A percentile compares a stretch with the other conserved stretches of the same genome.
phyloP scores from a whole-genome alignment of 164 flowering plant species.

The Aristolochia californica region DNA sequence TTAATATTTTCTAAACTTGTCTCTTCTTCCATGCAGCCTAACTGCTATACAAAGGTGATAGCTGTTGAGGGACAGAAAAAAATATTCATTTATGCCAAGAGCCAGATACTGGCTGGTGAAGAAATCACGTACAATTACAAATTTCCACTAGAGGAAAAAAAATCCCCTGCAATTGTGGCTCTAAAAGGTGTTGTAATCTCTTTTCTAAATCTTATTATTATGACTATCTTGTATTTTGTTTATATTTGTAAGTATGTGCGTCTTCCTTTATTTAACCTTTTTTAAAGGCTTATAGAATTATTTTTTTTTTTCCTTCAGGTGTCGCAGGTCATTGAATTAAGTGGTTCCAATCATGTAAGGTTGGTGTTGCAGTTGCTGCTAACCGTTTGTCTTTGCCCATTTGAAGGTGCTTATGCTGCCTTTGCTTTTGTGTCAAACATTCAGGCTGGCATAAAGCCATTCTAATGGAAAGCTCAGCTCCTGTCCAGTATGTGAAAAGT shows the following conservation, averaged over 20 bases:
- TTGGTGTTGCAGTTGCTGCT: background rate
- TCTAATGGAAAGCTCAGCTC: too few relatives aligned
- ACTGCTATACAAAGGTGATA: constrained; percentile 93
- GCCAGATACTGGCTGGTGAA: constrained; percentile 85
- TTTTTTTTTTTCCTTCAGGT: constrained; percentile 28
- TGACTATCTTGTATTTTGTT: background rate
- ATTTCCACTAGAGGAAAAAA: constrained; percentile 96
- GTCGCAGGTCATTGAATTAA: constrained; percentile 77
- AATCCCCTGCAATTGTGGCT: constrained; percentile 95
- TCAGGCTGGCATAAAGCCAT: too few relatives aligned
- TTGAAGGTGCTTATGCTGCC: background rate
- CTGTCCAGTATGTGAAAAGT: too few relatives aligned
- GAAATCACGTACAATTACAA: constrained; percentile 96
- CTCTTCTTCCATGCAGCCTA: constrained; percentile 50
- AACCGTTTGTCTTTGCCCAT: background rate
- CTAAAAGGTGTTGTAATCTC: constrained; percentile 46
- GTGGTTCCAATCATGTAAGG: background rate
- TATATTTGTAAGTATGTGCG: background rate
- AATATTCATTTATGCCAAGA: constrained; percentile 91
- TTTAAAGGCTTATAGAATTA: background rate
- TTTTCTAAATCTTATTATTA: background rate
- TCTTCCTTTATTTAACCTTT: background rate
- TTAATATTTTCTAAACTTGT: too few relatives aligned
- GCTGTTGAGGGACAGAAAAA: constrained; percentile 89
- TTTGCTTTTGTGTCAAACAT: background rate